Evolutionary conservation across 1,139 yeast species (phyloP).

Genomic region (Pichia sp.): DNA sequence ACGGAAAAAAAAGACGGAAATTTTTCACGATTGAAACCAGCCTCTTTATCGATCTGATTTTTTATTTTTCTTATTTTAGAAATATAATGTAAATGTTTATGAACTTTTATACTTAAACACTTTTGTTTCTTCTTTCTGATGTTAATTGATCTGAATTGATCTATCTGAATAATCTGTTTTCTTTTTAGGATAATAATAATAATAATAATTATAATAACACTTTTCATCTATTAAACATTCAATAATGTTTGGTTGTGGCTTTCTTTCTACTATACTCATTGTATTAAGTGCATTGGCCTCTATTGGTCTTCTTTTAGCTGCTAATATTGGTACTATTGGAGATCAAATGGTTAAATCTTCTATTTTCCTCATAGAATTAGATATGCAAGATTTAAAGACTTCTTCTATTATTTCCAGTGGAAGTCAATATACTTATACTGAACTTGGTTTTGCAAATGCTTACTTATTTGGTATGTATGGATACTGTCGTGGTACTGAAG

Average conservation of each 20-base stretch:
- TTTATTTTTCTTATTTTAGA: too few species aligned
- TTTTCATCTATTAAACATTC: background rate
- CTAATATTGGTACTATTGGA: conserved; percentile 20
- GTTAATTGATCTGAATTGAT: background rate
- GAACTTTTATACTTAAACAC: too few species aligned
- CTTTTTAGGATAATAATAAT: too few species aligned
- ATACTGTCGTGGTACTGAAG: conserved; percentile 54
- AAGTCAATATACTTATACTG: conserved; percentile 17
- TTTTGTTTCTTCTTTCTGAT: too few species aligned
- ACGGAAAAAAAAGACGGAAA: background rate
- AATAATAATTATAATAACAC: background rate
- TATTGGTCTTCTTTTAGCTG: conserved; percentile 13
- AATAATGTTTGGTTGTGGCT: conserved; percentile 8
- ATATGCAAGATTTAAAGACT: conserved; percentile 30
- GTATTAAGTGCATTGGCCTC: conserved; percentile 12
- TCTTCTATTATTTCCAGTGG: conserved; percentile 17
- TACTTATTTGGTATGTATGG: conserved; percentile 69
- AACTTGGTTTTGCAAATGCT: conserved; percentile 52
- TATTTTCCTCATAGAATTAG: conserved; percentile 38
- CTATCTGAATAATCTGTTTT: background rate
- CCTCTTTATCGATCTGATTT: background rate
- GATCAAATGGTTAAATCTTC: conserved; percentile 32
- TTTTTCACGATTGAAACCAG: background rate
- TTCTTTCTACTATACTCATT: conserved; percentile 5
- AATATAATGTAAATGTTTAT: too few species aligned